Evolutionary conservation across 2,329 filamentous ascomycete genomes (phyloP), one percentile per base, ranked within the genome.

Genomic region (Spiromastix sp.): DNA sequence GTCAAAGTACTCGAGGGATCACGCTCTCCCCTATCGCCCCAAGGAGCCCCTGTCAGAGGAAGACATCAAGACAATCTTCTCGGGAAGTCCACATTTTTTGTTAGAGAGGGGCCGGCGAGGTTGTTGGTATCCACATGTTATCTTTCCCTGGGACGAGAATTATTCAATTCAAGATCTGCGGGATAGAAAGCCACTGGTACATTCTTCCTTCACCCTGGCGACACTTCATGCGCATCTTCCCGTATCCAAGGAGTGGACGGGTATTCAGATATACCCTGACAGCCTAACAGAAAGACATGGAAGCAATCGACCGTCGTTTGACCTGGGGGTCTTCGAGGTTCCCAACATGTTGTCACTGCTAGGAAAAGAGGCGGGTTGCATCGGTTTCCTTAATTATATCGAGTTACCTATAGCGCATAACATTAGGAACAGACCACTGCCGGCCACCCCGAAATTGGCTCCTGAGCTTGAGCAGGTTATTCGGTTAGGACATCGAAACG

Each of bases 271-370:
- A 36, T 27, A 28, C 17, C 28, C 25, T 7, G 30, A 37, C 15
- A 22, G 20, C 13, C 16, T 26, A 10, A 34, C 17, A 32, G 33
- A 30, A 32, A 34, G 46, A 2, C 40, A 42, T 16, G 48, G 48
- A 3, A 41, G 43, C 9, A 63, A 52, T 41, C 47, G 58, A 34
- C 56, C 61, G 3, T 56, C 58, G 2, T 65, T 65, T 36, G 62
- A 66, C 27, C 43, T 64, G 2, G 61, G 61, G 2, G 53, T 64
- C 9, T 65, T 62, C 32, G 66, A 70, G 43, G 52, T 66, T 2
- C 66, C 66, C 0, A 68, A 65, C 38, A 69, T 70, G 66, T 51
- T 67, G 3, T 58, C 55, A 12, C 52, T 57, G 10, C 60, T 62
- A 13, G 66, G 64, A 5, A 53, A 55, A 17, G 66, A 69, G 40